These are phyloP conservation scores for Boletellus deceptivus DNA, from an alignment of 1,284 basidiomycete genomes.

Conservation along the genomic window DNA sequence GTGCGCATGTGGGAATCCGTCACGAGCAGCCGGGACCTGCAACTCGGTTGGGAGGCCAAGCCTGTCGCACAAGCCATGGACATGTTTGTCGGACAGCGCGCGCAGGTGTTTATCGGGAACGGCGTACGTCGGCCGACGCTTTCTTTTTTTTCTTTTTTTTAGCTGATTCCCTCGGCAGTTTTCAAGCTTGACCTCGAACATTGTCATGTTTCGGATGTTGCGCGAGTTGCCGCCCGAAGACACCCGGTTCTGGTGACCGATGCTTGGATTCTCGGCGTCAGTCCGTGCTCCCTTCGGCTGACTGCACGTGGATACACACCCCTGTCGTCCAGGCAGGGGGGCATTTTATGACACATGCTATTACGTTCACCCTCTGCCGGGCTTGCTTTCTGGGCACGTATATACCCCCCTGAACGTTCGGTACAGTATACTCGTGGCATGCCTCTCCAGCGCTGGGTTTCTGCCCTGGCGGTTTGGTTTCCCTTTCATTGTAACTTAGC, in stretches of 20 bases:
- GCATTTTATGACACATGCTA: no score
- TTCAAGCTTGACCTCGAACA: constrained; percentile 55
- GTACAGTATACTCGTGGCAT: no score
- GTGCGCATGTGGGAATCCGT: constrained; percentile 39
- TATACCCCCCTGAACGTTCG: no score
- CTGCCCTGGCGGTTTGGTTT: no score
- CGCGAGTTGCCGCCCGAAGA: constrained; percentile 30
- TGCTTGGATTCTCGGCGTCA: no score
- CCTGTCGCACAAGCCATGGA: constrained; percentile 50
- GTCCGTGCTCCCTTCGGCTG: no score
- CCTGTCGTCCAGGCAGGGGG: no score
- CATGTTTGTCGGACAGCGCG: constrained; percentile 49
- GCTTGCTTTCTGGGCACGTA: no score
- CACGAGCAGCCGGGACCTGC: constrained; percentile 45
- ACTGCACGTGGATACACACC: no score
- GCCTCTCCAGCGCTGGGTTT: no score
- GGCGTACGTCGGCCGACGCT: constrained; percentile 40
- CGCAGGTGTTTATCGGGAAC: constrained; percentile 54
- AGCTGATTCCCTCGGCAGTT: constrained; percentile 37
- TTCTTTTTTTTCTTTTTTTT: not conserved
- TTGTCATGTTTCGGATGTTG: constrained; percentile 51
- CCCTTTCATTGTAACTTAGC: no score
- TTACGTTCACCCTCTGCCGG: no score
- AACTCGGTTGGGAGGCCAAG: constrained; percentile 44
- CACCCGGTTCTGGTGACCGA: constrained; percentile 38